Evolutionary conservation across 139 green algal species (phyloP), one percentile per base, ranked within the genome.

Genomic region (Medakamo hakoo): DNA sequence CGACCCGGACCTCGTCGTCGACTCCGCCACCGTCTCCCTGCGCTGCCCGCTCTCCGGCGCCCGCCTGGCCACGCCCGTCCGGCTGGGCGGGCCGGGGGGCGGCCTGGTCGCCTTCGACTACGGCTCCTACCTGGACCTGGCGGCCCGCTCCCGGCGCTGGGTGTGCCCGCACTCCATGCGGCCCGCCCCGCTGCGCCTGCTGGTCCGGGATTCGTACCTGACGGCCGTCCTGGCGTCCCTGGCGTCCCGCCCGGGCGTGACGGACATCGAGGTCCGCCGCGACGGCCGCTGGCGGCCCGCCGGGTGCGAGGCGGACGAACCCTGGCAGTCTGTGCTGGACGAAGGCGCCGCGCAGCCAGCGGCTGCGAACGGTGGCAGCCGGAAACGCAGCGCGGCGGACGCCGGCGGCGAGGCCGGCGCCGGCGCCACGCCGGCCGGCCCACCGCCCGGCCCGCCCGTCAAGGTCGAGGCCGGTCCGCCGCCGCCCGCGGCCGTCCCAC

Each of bases 41-140:
- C 74, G 69, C 57, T 78, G 75, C 68, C 84, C 84, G 4, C 62
- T 84, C 29, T 74, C 63, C 4, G 65, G 66, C 48, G 27, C 32
- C 2, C 76, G 84, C 58, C 77, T 91, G 23, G 32, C 40, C 22
- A 80, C 65, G 9, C 77, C 83, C 18, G 81, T 63, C 2, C 68
- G 78, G 25, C 9, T 52, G 40, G 40, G 9, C 9, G 40, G 40
- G 9, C 9, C 40, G 40, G 40, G 40, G 9, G n/a, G n/a, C n/a
- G 40, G 40, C 40, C 40, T 52, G 40, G 9, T 16, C 40, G 9
- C 9, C 40, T 52, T 52, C 40, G 40, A 52, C 40, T 21, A 16
- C 9, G 40, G 16, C 40, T 9, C 40, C 9, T 52, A 21, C 40
- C 9, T 52, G 9, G 9, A 9, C 40, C 40, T 52, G 40, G 40